Evolutionary conservation across 1,284 basidiomycete species (phyloP).

Genomic region (Melanopsichium pennsylvanicum): DNA sequence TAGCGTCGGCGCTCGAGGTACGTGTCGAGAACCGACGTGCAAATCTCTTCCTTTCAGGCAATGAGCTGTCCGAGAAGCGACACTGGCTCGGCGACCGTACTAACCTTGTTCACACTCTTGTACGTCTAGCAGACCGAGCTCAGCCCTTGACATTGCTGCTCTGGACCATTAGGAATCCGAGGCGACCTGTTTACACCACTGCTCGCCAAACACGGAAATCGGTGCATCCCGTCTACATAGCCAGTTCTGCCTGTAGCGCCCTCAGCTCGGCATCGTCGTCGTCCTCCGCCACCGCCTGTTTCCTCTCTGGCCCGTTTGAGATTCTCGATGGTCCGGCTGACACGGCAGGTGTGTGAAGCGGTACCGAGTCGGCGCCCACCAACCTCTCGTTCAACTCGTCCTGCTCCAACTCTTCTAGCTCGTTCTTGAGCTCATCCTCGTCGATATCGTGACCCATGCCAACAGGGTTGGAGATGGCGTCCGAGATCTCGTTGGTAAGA

Average conservation of each 20-base stretch:
- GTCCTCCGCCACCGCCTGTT: constrained; percentile 75
- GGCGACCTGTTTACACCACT: no score
- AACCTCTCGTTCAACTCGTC: constrained; percentile 87
- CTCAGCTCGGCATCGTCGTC: constrained; percentile 92
- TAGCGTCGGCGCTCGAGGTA: no score
- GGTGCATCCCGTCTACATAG: constrained; percentile 45
- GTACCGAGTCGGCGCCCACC: constrained; percentile 86
- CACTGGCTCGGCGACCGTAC: no score
- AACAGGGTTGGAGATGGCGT: constrained; percentile 85
- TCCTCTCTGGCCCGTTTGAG: constrained; percentile 64
- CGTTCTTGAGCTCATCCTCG: constrained; percentile 84
- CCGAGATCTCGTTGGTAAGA: constrained; percentile 91
- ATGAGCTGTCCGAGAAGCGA: no score
- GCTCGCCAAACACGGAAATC: no score
- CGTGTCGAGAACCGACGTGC: no score
- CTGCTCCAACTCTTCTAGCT: constrained; percentile 90
- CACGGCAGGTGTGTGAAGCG: constrained; percentile 75
- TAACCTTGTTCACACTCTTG: no score
- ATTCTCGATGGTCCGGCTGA: constrained; percentile 47
- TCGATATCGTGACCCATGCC: constrained; percentile 74
- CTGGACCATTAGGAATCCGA: no score
- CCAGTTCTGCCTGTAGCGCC: constrained; percentile 82
- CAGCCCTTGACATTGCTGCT: no score
- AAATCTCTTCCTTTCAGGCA: no score
- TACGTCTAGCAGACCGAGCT: no score